Evolutionary conservation across 2,329 filamentous ascomycete species (phyloP).

Genomic region (Fragosphaeria purpurea): DNA sequence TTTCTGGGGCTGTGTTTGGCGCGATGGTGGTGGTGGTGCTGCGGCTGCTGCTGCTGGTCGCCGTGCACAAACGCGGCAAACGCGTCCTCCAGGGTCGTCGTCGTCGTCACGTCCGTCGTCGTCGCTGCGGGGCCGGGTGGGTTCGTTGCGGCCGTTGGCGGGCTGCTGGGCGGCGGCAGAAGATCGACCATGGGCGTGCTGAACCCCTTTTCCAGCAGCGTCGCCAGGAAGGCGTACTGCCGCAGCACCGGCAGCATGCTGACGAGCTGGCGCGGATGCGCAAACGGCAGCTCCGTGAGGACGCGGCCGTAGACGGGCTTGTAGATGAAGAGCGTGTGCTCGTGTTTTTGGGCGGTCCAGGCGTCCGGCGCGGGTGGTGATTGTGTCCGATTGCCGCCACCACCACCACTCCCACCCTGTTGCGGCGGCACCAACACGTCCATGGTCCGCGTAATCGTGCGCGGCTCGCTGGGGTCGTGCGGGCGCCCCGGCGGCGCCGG

Average conservation of each 20-base stretch:
- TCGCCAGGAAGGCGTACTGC: conserved; percentile 64
- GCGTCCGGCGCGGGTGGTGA: conserved; percentile 9
- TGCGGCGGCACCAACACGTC: conserved; percentile 28
- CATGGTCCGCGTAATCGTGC: conserved; percentile 42
- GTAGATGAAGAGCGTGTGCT: conserved; percentile 57
- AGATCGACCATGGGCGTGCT: conserved; percentile 21
- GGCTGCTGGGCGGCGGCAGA: conserved; percentile 11
- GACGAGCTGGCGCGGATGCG: conserved; percentile 67
- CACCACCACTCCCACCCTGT: not conserved
- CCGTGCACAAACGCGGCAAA: conserved; percentile 14
- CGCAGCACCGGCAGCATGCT: conserved; percentile 63
- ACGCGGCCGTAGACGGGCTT: conserved; percentile 62
- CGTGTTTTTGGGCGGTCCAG: conserved; percentile 28
- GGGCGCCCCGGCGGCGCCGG: conserved; percentile 37
- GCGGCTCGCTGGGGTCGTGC: conserved; percentile 47
- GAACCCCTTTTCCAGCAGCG: conserved; percentile 54
- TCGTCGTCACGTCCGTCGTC: conserved; percentile 5
- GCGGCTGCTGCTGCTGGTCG: not conserved
- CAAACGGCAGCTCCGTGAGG: conserved; percentile 61
- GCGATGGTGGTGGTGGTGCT: not conserved
- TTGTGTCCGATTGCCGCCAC: not conserved
- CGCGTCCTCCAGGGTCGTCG: conserved; percentile 18
- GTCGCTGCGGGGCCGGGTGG: conserved; percentile 6
- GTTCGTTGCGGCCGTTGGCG: too few species aligned
- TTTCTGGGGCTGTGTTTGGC: too few species aligned